Conservation (phyloP, 441 rosid genomes). For the Macaranga tanarius region DNA sequence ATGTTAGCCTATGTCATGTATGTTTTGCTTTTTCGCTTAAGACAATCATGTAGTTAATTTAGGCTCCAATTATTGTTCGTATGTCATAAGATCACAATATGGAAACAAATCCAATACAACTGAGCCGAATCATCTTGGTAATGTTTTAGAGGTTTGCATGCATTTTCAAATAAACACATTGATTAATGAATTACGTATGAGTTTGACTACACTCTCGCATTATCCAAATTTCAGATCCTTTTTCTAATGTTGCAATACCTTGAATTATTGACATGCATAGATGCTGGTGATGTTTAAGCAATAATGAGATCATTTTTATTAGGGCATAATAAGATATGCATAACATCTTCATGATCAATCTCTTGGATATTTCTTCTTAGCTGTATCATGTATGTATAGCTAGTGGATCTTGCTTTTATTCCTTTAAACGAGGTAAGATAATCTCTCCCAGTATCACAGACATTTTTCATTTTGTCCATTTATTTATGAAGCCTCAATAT, state of each 20-base stretch:
- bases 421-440: neutral
- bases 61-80: no score
- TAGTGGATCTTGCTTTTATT: neutral
- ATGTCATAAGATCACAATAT: no score
- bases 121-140: no score
- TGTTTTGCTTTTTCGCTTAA: neutral
- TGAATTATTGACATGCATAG: neutral
- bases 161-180: neutral
- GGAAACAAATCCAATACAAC: no score
- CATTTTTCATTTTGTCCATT: neutral
- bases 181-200: neutral
- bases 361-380: neutral
- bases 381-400: no score
- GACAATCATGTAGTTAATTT: neutral
- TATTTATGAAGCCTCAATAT: neutral
- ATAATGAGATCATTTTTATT: neutral
- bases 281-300: neutral
- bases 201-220: neutral
- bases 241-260: neutral
- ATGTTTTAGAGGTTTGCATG: neutral
- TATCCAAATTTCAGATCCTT: neutral
- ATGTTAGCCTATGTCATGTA: no score
- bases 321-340: neutral
- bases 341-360: neutral
- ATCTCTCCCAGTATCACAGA: neutral